Percentiles rank a stretch among this genome's conserved stretches.
Conservation (phyloP, 140 eudicot genomes). For the Ambrosia hybrid region DNA sequence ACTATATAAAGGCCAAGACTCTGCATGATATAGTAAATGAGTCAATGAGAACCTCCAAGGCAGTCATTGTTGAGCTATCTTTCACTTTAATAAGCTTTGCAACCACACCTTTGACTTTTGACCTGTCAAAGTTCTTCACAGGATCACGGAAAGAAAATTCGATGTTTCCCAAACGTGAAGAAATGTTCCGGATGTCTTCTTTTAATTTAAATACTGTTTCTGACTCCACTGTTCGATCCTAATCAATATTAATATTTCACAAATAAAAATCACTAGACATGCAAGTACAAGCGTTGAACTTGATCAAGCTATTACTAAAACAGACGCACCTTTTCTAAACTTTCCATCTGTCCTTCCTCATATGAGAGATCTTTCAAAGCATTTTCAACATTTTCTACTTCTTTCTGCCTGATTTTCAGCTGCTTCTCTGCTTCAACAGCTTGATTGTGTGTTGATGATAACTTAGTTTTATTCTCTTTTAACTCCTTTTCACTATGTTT, state of each 20-base stretch:
- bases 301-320: slow-evolving; percentile 14
- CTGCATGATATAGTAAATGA: slow-evolving; percentile 7
- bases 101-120: slow-evolving; percentile 92
- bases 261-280: not conserved
- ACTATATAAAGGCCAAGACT: not conserved
- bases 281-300: slow-evolving; percentile 19
- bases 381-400: slow-evolving; percentile 65
- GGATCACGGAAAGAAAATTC: slow-evolving; percentile 82
- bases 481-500: slow-evolving; percentile 73
- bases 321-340: slow-evolving; percentile 59
- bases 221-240: slow-evolving; percentile 68
- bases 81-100: slow-evolving; percentile 94
- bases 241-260: slow-evolving; percentile 11
- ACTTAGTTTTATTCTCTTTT: slow-evolving; percentile 57
- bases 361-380: slow-evolving; percentile 56
- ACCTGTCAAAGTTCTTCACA: slow-evolving; percentile 79
- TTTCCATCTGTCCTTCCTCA: slow-evolving; percentile 81
- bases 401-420: slow-evolving; percentile 59
- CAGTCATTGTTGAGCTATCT: slow-evolving; percentile 77
- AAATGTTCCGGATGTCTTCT: slow-evolving; percentile 67
- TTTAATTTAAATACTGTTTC: slow-evolving; percentile 64
- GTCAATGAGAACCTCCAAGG: slow-evolving; percentile 64
- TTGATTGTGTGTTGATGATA: slow-evolving; percentile 65
- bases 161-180: slow-evolving; percentile 71
- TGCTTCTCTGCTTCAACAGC: slow-evolving; percentile 80